Evolutionary conservation across 2,329 filamentous ascomycete species (phyloP).

Genomic region (Graphium sp.): DNA sequence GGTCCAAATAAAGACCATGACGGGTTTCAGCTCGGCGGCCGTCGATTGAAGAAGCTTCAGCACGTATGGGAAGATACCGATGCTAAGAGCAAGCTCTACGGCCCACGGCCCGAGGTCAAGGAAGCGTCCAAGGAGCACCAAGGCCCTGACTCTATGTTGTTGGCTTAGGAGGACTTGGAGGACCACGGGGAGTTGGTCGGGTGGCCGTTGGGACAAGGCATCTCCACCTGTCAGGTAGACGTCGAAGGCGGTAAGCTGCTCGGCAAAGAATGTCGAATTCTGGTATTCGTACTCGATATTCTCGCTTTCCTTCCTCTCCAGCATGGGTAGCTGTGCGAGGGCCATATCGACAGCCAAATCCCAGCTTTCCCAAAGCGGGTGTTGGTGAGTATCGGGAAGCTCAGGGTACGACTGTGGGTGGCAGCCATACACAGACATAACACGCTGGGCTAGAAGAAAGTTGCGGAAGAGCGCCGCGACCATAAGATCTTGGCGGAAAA

Average conservation of each 20-base stretch:
- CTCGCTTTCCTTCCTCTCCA: constrained; percentile 63
- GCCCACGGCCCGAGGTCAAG: constrained; percentile 94
- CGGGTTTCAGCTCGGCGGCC: constrained; percentile 83
- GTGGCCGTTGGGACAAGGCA: constrained; percentile 69
- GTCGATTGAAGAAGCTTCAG: constrained; percentile 91
- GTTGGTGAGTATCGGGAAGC: constrained; percentile 87
- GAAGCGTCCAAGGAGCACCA: constrained; percentile 86
- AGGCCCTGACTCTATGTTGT: constrained; percentile 75
- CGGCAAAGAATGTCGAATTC: constrained; percentile 90
- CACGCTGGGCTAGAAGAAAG: constrained; percentile 81
- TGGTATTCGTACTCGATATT: constrained; percentile 76
- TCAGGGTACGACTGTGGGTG: constrained; percentile 83
- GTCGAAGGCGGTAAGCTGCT: constrained; percentile 93
- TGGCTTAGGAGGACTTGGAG: constrained; percentile 92
- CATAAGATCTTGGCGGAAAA: constrained; percentile 96
- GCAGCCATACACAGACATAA: constrained; percentile 94
- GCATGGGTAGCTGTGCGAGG: constrained; percentile 68
- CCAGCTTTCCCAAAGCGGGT: constrained; percentile 95
- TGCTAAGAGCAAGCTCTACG: constrained; percentile 92
- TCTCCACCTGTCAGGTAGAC: constrained; percentile 74
- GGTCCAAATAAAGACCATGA: constrained; percentile 99
- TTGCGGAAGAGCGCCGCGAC: constrained; percentile 96
- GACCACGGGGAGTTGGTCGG: constrained; percentile 90
- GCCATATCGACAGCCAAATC: constrained; percentile 95
- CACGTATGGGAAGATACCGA: constrained; percentile 98